phyloP scores from a whole-genome alignment of 1,139 yeast species.

The Blastobotrys raffinosifermentans region DNA sequence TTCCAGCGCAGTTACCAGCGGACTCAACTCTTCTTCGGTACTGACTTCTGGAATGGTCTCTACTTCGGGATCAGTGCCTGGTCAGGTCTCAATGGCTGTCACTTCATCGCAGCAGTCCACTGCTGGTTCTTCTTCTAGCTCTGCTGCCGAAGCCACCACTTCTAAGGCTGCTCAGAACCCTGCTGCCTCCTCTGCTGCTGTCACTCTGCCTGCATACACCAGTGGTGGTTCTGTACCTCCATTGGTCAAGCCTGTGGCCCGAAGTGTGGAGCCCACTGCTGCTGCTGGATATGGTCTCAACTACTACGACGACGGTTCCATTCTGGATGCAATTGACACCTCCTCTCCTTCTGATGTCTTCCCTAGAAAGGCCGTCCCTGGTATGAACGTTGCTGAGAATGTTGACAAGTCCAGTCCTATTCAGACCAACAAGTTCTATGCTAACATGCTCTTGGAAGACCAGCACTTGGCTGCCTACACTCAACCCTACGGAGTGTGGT shows the following conservation, averaged over 20 bases:
- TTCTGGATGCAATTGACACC: constrained; percentile 48
- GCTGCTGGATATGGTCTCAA: constrained; percentile 10
- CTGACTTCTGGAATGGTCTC: background rate
- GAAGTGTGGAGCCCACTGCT: constrained; percentile 10
- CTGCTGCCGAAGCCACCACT: constrained; percentile 17
- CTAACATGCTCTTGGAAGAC: constrained; percentile 51
- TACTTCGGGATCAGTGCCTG: too few species aligned
- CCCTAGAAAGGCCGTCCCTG: constrained; percentile 37
- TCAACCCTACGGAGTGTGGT: constrained; percentile 61
- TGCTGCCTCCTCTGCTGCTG: background rate
- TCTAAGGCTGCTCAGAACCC: constrained; percentile 12
- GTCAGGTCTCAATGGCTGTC: too few species aligned
- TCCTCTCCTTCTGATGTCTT: constrained; percentile 47
- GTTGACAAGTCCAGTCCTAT: constrained; percentile 39
- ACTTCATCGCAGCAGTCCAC: background rate
- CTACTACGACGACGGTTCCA: constrained; percentile 32
- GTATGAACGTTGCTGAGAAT: too few species aligned
- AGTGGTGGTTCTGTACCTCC: background rate
- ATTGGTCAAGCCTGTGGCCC: constrained; percentile 2
- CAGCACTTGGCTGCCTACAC: constrained; percentile 42
- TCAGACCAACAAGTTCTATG: constrained; percentile 68
- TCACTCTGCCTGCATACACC: background rate
- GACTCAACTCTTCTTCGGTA: background rate
- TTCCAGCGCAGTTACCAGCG: constrained; percentile 8
- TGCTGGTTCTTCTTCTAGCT: constrained; percentile 13